Base-by-base conservation (phyloP, 2,329 filamentous ascomycete genomes). In the Metarhizium robertsii region DNA sequence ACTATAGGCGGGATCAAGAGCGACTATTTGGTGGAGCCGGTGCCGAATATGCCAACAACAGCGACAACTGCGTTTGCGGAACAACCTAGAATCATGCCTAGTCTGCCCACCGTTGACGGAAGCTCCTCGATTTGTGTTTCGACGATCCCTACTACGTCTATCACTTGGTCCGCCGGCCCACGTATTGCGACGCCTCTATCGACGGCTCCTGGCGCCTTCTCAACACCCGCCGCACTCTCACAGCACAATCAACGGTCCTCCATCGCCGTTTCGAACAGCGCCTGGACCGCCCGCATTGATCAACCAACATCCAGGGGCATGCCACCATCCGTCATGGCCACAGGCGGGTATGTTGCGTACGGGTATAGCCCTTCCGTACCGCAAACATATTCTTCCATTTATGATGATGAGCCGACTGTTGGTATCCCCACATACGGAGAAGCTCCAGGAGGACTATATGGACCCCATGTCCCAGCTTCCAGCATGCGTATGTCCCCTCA, bases 401-500 rank as follows among this genome's bases (percentile, higher is more conserved):
- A 73, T 58, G 67, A 66, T 38, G 66, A 65, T 34, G 55, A 55
- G 32, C 58, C 68, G 57, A 59, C 59, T 2, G 54, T 73, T 38
- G 59, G 66, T 18, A 63, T 75, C 48, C 55, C 69, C 32, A 65
- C 64, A 25, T 77, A 71, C 57, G 57, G 68, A 42, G 70, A 73
- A 34, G 49, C 34, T 16, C 48, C 52, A 32, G 25, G 42, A 32
- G 25, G 42, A 48, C 65, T 75, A 54, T 71, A 72, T 45, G 65
- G 66, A 53, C 57, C 70, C 42, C 67, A 71, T 47, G 65, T 69
- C 47, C 71, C 72, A 57, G 59, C 66, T 61, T 71, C 69, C 64
- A 69, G 74, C 65, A 72, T 79, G 71, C 75, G 77, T 68, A 69
- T 73, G 60, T 76, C 75, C 65, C 75, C 77, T 69, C 70, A 71